Base-by-base conservation (phyloP, 768 basidiomycete species). In the Psilocybe sp. region DNA sequence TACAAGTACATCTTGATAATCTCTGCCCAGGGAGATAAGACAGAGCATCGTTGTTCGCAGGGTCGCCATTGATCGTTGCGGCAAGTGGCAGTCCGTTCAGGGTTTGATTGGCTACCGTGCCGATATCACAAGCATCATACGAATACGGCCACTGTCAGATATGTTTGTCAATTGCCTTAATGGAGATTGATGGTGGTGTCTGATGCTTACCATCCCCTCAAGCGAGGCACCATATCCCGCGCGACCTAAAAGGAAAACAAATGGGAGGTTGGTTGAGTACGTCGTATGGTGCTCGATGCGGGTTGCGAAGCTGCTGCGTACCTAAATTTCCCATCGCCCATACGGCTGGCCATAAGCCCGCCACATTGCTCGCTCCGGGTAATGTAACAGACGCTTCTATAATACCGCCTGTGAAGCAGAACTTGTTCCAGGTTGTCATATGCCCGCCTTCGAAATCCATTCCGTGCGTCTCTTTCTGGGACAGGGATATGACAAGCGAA, bases 331-430 rank as follows among this genome's bases (percentile, higher is more conserved):
- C 87, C 84, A 90, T 84, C 1, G 84, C 73, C 87, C 87, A 88
- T 3, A 90, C 69, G 44, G 88, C 87, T 41, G 89, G 89, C 89
- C 89, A 92, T 3, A 92, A 65, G 8, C 85, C 85, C 54, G 68
- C 69, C 32, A 92, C 69, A 54, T 83, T 82, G 57, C 74, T 80
- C 8, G 69, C 62, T 0, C 90, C 90, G 7, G 90, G 90, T 41
- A 92, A 69, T 20, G 71, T 74, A n/a, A 88, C 82, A 33, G 80
- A 78, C 2, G 77, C 69, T 56, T 89, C 83, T 45, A 94, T 72
- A 50, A 90, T 74, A 36, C 94, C 94, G 34, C 90, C 92, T 28
- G 91, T 91, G 69, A 96, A 94, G 70, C 92, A 98, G 55, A 98
- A 89, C 67, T 96, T 94, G 69, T 97, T 97, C 90, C 84, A 77